Percentiles rank a stretch among this genome's conserved stretches.
These are phyloP conservation scores for Pseudozyma flocculosa DNA, from an alignment of 1,284 basidiomycete genomes.

Conservation along the genomic window DNA sequence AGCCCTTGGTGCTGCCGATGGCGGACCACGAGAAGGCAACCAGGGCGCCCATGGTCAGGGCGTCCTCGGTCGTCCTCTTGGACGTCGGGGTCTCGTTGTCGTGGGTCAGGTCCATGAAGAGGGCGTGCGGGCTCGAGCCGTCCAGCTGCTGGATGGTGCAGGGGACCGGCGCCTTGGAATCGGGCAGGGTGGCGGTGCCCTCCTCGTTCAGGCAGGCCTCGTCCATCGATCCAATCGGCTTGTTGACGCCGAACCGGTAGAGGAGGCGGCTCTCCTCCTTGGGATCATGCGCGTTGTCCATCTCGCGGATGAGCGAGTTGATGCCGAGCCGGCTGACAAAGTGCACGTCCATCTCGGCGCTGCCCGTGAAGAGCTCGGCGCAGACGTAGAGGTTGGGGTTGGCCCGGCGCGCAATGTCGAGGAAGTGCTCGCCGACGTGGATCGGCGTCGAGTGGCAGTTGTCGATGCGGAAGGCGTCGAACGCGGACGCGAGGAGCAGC, in stretches of 20 bases:
- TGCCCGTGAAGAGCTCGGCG: conserved; percentile 95
- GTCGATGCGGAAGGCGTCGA: conserved; percentile 94
- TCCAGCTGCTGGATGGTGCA: conserved; percentile 38
- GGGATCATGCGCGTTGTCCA: conserved; percentile 52
- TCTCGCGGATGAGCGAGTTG: conserved; percentile 52
- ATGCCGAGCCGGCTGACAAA: conserved; percentile 53
- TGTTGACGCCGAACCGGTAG: conserved; percentile 52
- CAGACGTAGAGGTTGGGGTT: conserved; percentile 93
- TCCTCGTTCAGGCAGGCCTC: conserved; percentile 35
- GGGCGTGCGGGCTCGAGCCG: conserved; percentile 48
- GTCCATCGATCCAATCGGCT: conserved; percentile 53
- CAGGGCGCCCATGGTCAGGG: conserved; percentile 52
- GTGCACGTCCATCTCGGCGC: conserved; percentile 71
- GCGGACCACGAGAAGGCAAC: conserved; percentile 53
- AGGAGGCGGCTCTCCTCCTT: conserved; percentile 51
- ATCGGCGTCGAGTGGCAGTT: conserved; percentile 97
- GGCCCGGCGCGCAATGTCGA: conserved; percentile 83
- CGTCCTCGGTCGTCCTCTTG: conserved; percentile 51
- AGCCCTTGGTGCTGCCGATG: conserved; percentile 50
- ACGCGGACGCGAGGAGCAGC: conserved; percentile 71
- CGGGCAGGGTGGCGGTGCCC: conserved; percentile 63
- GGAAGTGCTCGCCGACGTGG: conserved; percentile 84
- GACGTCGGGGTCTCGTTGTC: conserved; percentile 52
- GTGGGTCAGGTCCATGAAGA: conserved; percentile 54
- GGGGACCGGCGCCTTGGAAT: conserved; percentile 17